These are phyloP conservation scores for Candida pseudoviswanathii DNA, from an alignment of 1,139 yeast genomes.

Conservation along the genomic window DNA sequence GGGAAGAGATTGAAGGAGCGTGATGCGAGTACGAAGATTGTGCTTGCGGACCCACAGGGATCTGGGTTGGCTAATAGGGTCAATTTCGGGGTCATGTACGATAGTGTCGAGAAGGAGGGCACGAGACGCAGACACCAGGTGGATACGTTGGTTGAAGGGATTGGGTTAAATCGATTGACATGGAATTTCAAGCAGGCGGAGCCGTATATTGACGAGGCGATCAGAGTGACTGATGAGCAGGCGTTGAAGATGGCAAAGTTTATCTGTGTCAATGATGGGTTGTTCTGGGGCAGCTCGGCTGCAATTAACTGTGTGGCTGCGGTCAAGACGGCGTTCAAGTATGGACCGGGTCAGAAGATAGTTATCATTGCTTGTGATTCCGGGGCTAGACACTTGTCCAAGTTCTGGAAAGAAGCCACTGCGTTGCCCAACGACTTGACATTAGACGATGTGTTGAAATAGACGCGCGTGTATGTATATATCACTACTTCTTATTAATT, in stretches of 20 bases:
- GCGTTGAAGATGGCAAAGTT: conserved; percentile 88
- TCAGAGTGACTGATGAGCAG: conserved; percentile 75
- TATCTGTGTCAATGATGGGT: conserved; percentile 80
- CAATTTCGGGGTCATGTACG: conserved; percentile 92
- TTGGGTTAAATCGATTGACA: conserved; percentile 86
- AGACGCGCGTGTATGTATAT: not conserved
- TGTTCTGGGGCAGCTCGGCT: conserved; percentile 88
- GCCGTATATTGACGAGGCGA: conserved; percentile 69
- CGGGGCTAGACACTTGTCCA: conserved; percentile 85
- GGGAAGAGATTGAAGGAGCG: conserved; percentile 65
- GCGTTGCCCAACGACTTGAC: conserved; percentile 28
- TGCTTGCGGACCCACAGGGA: conserved; percentile 95
- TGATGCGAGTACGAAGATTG: conserved; percentile 39
- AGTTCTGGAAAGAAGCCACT: conserved; percentile 82
- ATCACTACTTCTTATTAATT: not conserved
- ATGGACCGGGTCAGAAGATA: conserved; percentile 66
- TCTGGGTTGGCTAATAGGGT: conserved; percentile 86
- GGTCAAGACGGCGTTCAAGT: conserved; percentile 57
- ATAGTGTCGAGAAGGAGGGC: conserved; percentile 85
- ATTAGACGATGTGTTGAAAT: conserved; percentile 31
- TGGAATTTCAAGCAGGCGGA: conserved; percentile 78
- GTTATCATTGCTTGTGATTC: conserved; percentile 94
- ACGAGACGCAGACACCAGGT: conserved; percentile 94
- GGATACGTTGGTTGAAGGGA: conserved; percentile 92
- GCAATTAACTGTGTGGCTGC: conserved; percentile 95